Conservation (phyloP, 2,329 filamentous ascomycete genomes). For the Scedosporium apiospermum region DNA sequence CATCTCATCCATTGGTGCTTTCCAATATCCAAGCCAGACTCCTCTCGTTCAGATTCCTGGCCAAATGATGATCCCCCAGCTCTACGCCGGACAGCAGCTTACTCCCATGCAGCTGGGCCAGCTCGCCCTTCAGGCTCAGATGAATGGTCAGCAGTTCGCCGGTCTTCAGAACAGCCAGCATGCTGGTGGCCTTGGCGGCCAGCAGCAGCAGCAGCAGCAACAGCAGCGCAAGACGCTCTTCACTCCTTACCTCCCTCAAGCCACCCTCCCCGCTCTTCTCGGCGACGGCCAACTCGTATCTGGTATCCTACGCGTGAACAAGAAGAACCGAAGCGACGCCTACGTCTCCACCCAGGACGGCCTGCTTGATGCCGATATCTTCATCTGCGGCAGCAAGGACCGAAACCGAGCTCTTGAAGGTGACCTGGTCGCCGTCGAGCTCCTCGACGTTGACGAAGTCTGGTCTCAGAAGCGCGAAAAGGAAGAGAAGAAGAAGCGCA, state of each 20-base stretch:
- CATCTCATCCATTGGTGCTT: conserved; percentile 71
- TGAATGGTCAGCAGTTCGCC: conserved; percentile 67
- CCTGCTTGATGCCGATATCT: conserved; percentile 89
- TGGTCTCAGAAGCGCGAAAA: conserved; percentile 99
- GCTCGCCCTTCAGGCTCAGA: conserved; percentile 80
- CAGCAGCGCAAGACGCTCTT: conserved; percentile 97
- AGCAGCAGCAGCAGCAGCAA: conserved; percentile 67
- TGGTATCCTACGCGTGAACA: conserved; percentile 95
- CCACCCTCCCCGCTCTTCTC: conserved; percentile 81
- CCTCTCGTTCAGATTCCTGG: conserved; percentile 80
- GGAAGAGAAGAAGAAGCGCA: conserved; percentile 99
- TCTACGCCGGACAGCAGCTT: conserved; percentile 77
- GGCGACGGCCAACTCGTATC: conserved; percentile 90
- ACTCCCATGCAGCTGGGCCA: conserved; percentile 84
- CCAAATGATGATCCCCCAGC: conserved; percentile 76
- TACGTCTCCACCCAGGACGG: conserved; percentile 91
- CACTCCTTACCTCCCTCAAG: conserved; percentile 93
- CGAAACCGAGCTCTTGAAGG: conserved; percentile 94
- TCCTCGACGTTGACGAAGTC: conserved; percentile 95
- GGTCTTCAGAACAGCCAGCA: conserved; percentile 63
- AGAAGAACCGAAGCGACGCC: conserved; percentile 98
- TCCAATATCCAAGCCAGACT: conserved; percentile 81
- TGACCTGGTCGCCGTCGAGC: conserved; percentile 88
- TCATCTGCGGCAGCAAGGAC: conserved; percentile 98
- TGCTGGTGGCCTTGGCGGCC: conserved; percentile 51